Evolutionary conservation across 2,329 filamentous ascomycete genomes (phyloP).

Genomic region (Talaromyces albobiverticillius): DNA sequence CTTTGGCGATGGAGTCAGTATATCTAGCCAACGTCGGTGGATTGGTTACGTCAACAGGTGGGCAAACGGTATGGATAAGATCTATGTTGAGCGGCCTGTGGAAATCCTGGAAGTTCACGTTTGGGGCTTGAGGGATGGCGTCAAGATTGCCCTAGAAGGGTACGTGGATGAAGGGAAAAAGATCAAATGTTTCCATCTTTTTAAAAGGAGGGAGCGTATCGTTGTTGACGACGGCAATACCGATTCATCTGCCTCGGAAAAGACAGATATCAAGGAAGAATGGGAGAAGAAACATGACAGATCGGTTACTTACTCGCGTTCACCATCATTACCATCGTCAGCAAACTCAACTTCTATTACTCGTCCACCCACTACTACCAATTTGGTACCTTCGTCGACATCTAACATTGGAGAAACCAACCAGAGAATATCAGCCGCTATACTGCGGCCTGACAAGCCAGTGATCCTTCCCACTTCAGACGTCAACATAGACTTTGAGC

Average conservation of each 20-base stretch:
- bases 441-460: constrained; percentile 69
- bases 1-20: constrained; percentile 87
- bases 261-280: constrained; percentile 43
- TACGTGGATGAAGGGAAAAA: constrained; percentile 85
- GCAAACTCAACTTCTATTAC: constrained; percentile 10
- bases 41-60: constrained; percentile 86
- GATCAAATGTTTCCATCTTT: constrained; percentile 81
- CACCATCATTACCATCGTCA: constrained; percentile 16
- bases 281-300: constrained; percentile 4
- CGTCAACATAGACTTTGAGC: constrained; percentile 85
- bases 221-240: constrained; percentile 45
- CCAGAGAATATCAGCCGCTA: constrained; percentile 66
- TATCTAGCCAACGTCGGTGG: constrained; percentile 87
- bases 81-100: constrained; percentile 76
- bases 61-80: constrained; percentile 67
- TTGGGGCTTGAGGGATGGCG: constrained; percentile 83
- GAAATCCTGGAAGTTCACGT: constrained; percentile 87
- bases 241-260: constrained; percentile 44
- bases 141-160: constrained; percentile 82
- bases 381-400: constrained; percentile 34
- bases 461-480: constrained; percentile 77
- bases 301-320: constrained; percentile 9
- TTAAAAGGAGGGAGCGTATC: constrained; percentile 67
- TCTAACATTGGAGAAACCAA: constrained; percentile 36
- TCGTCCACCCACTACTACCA: constrained; percentile 13